These are phyloP conservation scores for Pseudopyricularia cyperi DNA, from an alignment of 2,329 filamentous ascomycete genomes.

Conservation along the genomic window DNA sequence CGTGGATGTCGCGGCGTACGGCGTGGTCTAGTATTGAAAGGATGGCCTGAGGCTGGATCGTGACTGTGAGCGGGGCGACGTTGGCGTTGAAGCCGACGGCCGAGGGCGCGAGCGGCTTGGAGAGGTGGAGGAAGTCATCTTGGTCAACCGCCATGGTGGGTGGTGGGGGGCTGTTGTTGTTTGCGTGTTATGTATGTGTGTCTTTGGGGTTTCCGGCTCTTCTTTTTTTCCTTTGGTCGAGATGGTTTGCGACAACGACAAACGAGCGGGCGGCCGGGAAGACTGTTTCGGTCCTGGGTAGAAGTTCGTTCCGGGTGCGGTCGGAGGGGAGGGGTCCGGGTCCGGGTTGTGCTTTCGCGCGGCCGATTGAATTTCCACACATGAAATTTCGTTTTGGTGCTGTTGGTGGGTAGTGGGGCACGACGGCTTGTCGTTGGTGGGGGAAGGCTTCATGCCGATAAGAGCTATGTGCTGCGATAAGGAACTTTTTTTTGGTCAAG, in stretches of 20 bases:
- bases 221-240: neutral
- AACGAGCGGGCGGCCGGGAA: neutral
- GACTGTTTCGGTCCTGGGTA: neutral
- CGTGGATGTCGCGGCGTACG: constrained; percentile 63
- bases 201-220: neutral
- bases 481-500: too few relatives aligned
- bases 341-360: constrained; percentile 11
- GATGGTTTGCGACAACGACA: neutral
- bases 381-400: constrained; percentile 14
- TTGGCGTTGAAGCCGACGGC: constrained; percentile 67
- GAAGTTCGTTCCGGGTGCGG: neutral
- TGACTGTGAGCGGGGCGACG: constrained; percentile 83
- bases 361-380: constrained; percentile 3
- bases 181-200: neutral
- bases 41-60: constrained; percentile 81
- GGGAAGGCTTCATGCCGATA: too few relatives aligned
- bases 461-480: too few relatives aligned
- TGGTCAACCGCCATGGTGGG: constrained; percentile 57
- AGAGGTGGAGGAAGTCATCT: constrained; percentile 87
- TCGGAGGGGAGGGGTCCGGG: constrained; percentile 7
- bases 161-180: neutral
- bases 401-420: constrained; percentile 24
- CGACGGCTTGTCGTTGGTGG: too few relatives aligned
- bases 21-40: constrained; percentile 87
- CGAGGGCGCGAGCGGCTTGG: constrained; percentile 78